phyloP scores from a whole-genome alignment of 2,329 filamentous ascomycete genomes.

The Metarhizium album region DNA sequence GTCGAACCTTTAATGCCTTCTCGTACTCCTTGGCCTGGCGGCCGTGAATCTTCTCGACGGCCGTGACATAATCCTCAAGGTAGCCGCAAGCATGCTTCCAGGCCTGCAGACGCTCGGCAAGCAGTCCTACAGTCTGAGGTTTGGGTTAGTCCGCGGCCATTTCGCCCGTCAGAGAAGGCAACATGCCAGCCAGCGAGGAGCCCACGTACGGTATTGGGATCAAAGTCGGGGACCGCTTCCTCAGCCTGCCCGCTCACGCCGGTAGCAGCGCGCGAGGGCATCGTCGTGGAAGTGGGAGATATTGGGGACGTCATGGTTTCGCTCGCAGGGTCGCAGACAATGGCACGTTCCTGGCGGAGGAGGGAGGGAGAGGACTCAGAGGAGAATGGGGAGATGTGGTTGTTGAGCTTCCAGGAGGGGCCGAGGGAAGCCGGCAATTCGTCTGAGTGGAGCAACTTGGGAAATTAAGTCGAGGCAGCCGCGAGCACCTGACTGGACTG shows the following conservation, averaged over 20 bases:
- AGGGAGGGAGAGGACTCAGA: too few relatives aligned
- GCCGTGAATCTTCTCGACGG: constrained; percentile 78
- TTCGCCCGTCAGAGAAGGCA: background rate
- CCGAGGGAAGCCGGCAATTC: background rate
- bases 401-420: too few relatives aligned
- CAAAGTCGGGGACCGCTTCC: constrained; percentile 47
- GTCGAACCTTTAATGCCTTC: constrained; percentile 67
- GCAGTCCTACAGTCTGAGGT: constrained; percentile 60
- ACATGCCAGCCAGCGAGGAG: too few relatives aligned
- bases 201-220: constrained; percentile 44
- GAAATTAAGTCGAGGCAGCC: too few relatives aligned
- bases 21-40: constrained; percentile 90
- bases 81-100: constrained; percentile 94
- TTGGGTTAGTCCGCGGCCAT: background rate
- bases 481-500: background rate
- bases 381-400: too few relatives aligned
- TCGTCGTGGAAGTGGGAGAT: constrained; percentile 20
- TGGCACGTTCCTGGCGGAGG: background rate
- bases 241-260: constrained; percentile 37
- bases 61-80: constrained; percentile 78
- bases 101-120: constrained; percentile 78
- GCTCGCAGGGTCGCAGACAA: background rate
- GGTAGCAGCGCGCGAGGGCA: constrained; percentile 38
- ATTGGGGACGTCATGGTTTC: constrained; percentile 16
- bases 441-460: too few relatives aligned